Evolutionary conservation across 768 basidiomycete species (phyloP), one percentile per base, ranked within the genome.

Genomic region (Collybiopsis confluens): DNA sequence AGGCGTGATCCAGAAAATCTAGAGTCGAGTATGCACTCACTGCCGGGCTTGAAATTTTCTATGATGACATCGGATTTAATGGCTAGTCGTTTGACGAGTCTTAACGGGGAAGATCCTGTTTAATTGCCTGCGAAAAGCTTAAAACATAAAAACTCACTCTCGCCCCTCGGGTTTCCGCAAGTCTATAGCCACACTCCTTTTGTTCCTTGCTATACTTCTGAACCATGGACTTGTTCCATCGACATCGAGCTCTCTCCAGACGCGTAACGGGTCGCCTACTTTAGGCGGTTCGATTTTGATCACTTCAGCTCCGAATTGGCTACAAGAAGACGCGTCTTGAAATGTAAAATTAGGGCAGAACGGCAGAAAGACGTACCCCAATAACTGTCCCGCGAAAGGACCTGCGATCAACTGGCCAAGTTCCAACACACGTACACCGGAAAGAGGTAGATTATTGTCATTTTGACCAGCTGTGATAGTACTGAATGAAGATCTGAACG

Each of bases 221-320:
- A 85, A 88, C 87, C 87, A 88, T 0, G 85, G 86, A 58, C 85
- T 85, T 0, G 81, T 80, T 1, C 85, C 85, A 57, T 88, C 86
- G 0, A 79, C 72, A 56, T 89, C 86, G 21, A 85, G 73, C 58
- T 88, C 86, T 47, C 86, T 70, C 84, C 84, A 87, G 1, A 85
- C 80, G 4, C 86, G 81, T 23, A 88, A 67, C 5, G 85, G 85
- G 58, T 88, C 86, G 4, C 86, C 86, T 9, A 65, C 68, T 9
- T 71, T 71, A 1, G 86, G 85, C 0, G 84, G 76, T 59, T 88
- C 87, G 10, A 88, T 70, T 61, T 88, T 88, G 68, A 88, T 86
- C 13, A 88, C 70, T 53, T 89, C 85, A 11, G 86, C 87, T 15
- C 85, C 86, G 54, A 80, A 87, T 64, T 87, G 84, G 0, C 85